Base-by-base conservation (phyloP, 345 rosid species). In the Atalantia buxifolia region DNA sequence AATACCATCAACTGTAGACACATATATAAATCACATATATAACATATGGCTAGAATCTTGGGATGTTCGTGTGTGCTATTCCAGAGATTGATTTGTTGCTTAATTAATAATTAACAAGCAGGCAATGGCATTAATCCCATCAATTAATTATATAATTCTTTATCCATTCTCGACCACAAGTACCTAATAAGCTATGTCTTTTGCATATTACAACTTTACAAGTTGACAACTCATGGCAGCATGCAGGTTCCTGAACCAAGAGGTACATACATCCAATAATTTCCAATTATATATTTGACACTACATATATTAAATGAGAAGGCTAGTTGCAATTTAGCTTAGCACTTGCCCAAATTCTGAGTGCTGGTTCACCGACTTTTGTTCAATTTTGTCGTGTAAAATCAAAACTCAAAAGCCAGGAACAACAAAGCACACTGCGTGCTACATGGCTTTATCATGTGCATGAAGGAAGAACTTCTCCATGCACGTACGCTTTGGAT, bases 41-140 rank as follows among this genome's bases (percentile, higher is more conserved):
- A n/a, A 75, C 63, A 69, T 55, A 69, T 75, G 84, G 77, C 72
- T 78, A 79, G 83, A 84, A 88, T 81, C 85, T 62, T 69, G 76
- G 75, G 71, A 16, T 7, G 66, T 78, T 28, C 57, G 73, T 63
- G 79, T 72, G 66, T 74, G 63, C 25, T 71, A 21, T 67, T 24
- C 28, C 63, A 31, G 70, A 72, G 84, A 79, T 72, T 61, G 77
- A 85, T 84, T 76, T 85, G 68, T 82, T 84, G 85, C 86, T 45
- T 45, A 45, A 45, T 79, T 79, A 33, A 55, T 45, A 45, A 45
- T 79, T 79, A 33, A 55, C 50, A 42, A 62, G 31, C 25, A 81
- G 80, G 83, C 81, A 82, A 80, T 14, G 31, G 1, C 6, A 30
- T 67, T 14, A 9, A 59, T 56, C 10, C 16, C 9, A 74, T 22